phyloP scores from a whole-genome alignment of 805 yeast genomes.

The Kluyveromyces nonfermentans region DNA sequence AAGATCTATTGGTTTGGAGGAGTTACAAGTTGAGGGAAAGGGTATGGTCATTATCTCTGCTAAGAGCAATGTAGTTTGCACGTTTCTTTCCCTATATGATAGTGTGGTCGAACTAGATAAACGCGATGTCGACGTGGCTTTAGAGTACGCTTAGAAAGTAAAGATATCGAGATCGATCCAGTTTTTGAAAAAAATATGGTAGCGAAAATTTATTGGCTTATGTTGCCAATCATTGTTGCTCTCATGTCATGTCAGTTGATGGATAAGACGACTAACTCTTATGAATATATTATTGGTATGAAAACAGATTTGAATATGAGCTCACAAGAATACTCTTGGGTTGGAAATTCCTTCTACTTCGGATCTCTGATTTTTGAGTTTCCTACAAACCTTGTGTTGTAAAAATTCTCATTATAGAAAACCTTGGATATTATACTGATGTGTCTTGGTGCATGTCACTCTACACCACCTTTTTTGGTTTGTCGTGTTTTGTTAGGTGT shows the following conservation, averaged over 20 bases:
- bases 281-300: constrained; percentile 33
- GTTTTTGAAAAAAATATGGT: constrained; percentile 25
- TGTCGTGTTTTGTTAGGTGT: constrained; percentile 34
- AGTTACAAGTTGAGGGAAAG: not conserved
- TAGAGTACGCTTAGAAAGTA: constrained; percentile 4
- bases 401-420: constrained; percentile 35
- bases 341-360: constrained; percentile 36
- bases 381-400: constrained; percentile 35
- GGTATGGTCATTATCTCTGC: not conserved
- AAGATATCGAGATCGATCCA: constrained; percentile 11
- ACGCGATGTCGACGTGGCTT: constrained; percentile 7
- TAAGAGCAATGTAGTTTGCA: constrained; percentile 3
- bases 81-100: constrained; percentile 7
- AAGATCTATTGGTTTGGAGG: not conserved
- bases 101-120: constrained; percentile 5
- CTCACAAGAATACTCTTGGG: constrained; percentile 36
- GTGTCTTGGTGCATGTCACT: constrained; percentile 27
- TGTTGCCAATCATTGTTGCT: constrained; percentile 31
- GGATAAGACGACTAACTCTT: constrained; percentile 32
- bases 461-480: constrained; percentile 3
- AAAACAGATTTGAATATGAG: constrained; percentile 29
- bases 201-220: constrained; percentile 31
- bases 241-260: constrained; percentile 33
- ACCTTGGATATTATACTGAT: constrained; percentile 24
- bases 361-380: constrained; percentile 40